phyloP scores from a whole-genome alignment of 345 rosid genomes.

The Clausena lansium region DNA sequence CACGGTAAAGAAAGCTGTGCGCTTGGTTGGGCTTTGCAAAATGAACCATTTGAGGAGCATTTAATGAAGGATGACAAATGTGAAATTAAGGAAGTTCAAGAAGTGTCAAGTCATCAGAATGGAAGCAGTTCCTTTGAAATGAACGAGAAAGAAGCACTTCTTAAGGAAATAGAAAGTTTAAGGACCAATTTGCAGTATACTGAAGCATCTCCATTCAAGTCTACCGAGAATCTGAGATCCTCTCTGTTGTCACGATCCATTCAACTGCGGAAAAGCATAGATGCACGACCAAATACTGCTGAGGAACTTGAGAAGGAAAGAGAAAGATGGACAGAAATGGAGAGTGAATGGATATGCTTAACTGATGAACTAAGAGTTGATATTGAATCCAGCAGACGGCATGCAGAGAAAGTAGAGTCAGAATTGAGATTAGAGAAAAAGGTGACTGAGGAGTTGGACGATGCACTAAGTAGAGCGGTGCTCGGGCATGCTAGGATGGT shows the following conservation, averaged over 20 bases:
- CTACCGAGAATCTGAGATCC: constrained; percentile 66
- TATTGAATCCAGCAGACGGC: constrained; percentile 65
- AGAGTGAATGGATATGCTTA: constrained; percentile 91
- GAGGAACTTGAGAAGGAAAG: constrained; percentile 78
- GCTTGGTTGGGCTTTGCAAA: background rate
- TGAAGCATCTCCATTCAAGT: constrained; percentile 45
- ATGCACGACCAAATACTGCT: constrained; percentile 29
- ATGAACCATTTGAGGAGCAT: constrained; percentile 28
- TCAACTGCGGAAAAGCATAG: constrained; percentile 55
- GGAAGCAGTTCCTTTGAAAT: constrained; percentile 32
- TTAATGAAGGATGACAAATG: constrained; percentile 31
- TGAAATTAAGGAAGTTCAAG: constrained; percentile 53
- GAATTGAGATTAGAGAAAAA: constrained; percentile 66
- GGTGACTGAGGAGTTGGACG: constrained; percentile 76
- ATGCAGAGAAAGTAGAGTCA: constrained; percentile 71
- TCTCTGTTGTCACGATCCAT: constrained; percentile 69
- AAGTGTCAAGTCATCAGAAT: constrained; percentile 29
- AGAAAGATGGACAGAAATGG: constrained; percentile 89
- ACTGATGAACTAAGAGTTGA: constrained; percentile 89
- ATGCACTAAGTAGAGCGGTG: constrained; percentile 80
- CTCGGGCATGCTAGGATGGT: constrained; percentile 94
- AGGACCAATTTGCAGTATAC: constrained; percentile 55
- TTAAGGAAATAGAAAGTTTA: constrained; percentile 71
- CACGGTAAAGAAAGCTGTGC: constrained; percentile 22
- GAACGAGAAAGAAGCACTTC: constrained; percentile 77